These are phyloP conservation scores for Chondrus crispus DNA, from an alignment of 23 red algal genomes.

Conservation along the genomic window DNA sequence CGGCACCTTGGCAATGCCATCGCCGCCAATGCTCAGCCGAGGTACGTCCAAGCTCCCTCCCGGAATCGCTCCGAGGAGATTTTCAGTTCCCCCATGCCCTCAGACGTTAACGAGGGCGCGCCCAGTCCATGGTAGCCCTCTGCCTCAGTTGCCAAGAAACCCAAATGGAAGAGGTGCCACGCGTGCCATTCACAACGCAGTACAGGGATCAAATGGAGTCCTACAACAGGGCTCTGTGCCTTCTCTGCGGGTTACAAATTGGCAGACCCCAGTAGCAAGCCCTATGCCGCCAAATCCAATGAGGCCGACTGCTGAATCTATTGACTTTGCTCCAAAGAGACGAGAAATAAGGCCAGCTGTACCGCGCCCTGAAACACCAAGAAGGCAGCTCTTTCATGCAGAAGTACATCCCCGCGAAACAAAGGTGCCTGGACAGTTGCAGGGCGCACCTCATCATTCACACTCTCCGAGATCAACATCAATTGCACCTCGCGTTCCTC, in stretches of 20 bases:
- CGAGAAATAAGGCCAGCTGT: too few relatives aligned
- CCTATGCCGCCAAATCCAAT: too few relatives aligned
- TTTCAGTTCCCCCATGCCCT: background rate
- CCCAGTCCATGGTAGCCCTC: background rate
- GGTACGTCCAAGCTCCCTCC: background rate
- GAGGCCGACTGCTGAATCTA: too few relatives aligned
- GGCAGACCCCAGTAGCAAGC: too few relatives aligned
- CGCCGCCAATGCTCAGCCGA: slow-evolving; percentile 39
- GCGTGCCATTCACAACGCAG: background rate
- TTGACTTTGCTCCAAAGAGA: too few relatives aligned
- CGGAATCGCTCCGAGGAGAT: background rate
- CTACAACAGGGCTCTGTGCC: background rate
- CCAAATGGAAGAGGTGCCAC: background rate
- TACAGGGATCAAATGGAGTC: background rate
- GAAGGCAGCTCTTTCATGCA: background rate
- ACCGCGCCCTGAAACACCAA: background rate
- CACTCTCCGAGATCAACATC: background rate
- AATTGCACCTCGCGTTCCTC: background rate
- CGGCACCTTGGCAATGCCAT: background rate
- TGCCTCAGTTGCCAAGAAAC: background rate
- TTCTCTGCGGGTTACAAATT: too few relatives aligned
- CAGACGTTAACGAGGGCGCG: background rate
- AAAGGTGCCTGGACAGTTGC: background rate
- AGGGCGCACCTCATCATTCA: background rate
- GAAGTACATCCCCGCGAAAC: background rate